A percentile compares a stretch with the other conserved stretches of the same genome.
phyloP scores from a whole-genome alignment of 2,329 filamentous ascomycete genomes.

The Hypoxylon sp. region DNA sequence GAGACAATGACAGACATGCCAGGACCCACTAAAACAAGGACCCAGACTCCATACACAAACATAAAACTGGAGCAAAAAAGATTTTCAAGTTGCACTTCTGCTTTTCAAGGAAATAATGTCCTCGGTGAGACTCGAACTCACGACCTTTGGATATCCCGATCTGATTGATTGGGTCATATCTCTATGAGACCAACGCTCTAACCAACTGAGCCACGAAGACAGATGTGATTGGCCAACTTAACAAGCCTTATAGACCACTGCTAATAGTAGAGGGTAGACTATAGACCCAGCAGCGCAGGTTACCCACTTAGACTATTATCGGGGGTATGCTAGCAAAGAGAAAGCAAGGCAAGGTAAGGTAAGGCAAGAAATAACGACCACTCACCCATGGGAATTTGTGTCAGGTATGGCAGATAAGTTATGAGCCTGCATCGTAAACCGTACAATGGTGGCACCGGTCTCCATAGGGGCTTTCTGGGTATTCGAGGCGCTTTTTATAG shows the following conservation, averaged over 20 bases:
- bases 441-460: background rate
- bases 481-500: too few relatives aligned
- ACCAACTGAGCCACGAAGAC: conserved; percentile 61
- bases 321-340: background rate
- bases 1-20: background rate
- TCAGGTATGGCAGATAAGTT: too few relatives aligned
- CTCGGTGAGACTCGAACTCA: conserved; percentile 66
- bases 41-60: background rate
- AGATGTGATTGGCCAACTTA: conserved; percentile 3
- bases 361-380: background rate
- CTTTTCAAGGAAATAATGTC: conserved; percentile 50
- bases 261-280: background rate
- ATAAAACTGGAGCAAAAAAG: conserved; percentile 7
- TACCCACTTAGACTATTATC: conserved; percentile 4
- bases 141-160: conserved; percentile 61
- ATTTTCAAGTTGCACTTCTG: background rate
- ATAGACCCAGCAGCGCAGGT: background rate
- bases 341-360: too few relatives aligned
- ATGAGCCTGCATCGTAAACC: background rate
- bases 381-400: too few relatives aligned
- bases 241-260: background rate
- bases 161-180: conserved; percentile 46
- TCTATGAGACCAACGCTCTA: conserved; percentile 62
- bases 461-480: too few relatives aligned
- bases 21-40: background rate